Percentiles rank a stretch among this genome's conserved stretches.
Conservation (phyloP, 148 eudicot species). For the Nyssa sinensis region DNA sequence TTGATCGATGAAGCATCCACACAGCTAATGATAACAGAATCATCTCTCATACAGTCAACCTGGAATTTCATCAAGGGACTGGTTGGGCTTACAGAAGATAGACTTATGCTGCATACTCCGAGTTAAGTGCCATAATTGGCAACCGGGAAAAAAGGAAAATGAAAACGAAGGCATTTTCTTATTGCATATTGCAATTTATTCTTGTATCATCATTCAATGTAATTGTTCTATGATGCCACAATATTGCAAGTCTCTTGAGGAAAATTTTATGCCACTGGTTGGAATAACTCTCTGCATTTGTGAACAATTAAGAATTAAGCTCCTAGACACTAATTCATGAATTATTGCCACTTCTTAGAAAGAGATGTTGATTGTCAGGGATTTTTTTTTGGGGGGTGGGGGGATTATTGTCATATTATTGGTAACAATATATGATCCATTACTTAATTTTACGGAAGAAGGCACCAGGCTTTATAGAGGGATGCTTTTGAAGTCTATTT, state of each 20-base stretch:
- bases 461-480: no score
- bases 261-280: neutral
- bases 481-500: no score
- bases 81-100: neutral
- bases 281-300: neutral
- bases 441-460: no score
- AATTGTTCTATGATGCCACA: neutral
- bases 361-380: no score
- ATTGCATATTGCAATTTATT: neutral
- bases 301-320: no score
- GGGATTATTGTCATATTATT: no score
- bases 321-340: no score
- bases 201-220: neutral
- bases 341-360: no score
- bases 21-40: neutral
- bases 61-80: conserved; percentile 3
- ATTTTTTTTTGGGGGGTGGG: no score
- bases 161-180: no score
- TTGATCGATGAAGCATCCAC: conserved; percentile 20
- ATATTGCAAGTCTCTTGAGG: neutral
- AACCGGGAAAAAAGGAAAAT: no score
- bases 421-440: no score
- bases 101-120: conserved; percentile 8
- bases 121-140: neutral
- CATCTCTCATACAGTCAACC: neutral